A percentile compares a stretch with the other conserved stretches of the same genome.
phyloP scores from a whole-genome alignment of 1,284 basidiomycete species.

The Crepidotus sp. region DNA sequence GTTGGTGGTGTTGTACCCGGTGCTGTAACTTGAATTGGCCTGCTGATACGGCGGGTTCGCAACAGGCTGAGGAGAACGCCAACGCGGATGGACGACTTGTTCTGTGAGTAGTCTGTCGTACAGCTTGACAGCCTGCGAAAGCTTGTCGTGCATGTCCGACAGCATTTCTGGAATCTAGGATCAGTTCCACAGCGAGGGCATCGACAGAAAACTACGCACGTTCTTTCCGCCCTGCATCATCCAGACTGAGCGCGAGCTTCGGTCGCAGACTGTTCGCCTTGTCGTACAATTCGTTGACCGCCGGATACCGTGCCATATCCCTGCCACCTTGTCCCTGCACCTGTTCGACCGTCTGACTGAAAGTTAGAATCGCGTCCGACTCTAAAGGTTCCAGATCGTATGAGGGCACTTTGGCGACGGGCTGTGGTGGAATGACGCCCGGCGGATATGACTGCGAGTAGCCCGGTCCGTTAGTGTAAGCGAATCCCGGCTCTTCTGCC shows the following conservation, averaged over 20 bases:
- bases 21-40: conserved; percentile 20
- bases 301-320: conserved; percentile 74
- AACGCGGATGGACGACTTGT: conserved; percentile 61
- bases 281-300: conserved; percentile 76
- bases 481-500: conserved; percentile 32
- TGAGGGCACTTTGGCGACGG: conserved; percentile 49
- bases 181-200: not conserved
- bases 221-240: conserved; percentile 84
- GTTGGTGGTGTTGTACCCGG: conserved; percentile 21
- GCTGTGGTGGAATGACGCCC: conserved; percentile 31
- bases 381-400: conserved; percentile 78
- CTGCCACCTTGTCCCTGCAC: conserved; percentile 70
- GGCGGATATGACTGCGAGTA: conserved; percentile 40
- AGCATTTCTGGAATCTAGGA: conserved; percentile 54
- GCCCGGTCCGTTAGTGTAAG: conserved; percentile 27
- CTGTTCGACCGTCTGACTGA: conserved; percentile 83
- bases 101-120: conserved; percentile 85
- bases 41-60: conserved; percentile 24
- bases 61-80: conserved; percentile 37
- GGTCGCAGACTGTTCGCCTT: conserved; percentile 77
- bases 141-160: conserved; percentile 87
- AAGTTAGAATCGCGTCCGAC: conserved; percentile 78
- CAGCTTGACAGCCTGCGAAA: conserved; percentile 83
- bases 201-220: conserved; percentile 40
- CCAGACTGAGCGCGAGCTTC: conserved; percentile 77